Base-by-base conservation (phyloP, 495 filamentous ascomycete genomes). In the Xylaria longipes region DNA sequence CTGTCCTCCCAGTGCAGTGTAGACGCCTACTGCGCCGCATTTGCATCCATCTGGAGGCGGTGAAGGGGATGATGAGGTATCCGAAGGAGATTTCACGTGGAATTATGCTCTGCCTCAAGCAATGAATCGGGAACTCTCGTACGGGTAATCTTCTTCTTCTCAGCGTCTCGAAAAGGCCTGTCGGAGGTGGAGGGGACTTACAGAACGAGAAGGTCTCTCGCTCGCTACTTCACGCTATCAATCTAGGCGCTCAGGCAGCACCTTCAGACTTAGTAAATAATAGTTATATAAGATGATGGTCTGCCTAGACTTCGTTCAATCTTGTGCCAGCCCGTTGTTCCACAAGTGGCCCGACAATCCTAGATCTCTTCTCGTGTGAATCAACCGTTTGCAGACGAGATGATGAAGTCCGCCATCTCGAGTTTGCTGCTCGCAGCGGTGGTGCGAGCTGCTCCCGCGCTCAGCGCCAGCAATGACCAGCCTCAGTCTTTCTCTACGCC, bases 351-450 rank as follows among this genome's bases (percentile, higher is more conserved):
- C 15, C 50, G 27, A 6, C 35, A 5, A 41, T 37, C 17, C 46
- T n/a, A 41, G 22, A 66, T 1, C 20, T 52, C 31, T 4, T 35
- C 65, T 29, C 50, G 3, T 25, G 65, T 56, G 50, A 68, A 56
- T 20, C 65, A 57, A 20, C 64, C 29, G 22, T 66, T 25, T 17
- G 5, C 17, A 43, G 29, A 35, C 2, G n/a, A 37, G 22, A 56
- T 22, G 3, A 68, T 68, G 65, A 68, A 56, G 48, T 41, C 65
- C 20, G 37, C 25, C 65, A 31, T 68, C 33, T 68, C 65, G 22
- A 56, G 48, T 15, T 27, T 68, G 14, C 35, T 68, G n/a, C 65
- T 68, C 35, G 65, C 65, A 17, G 65, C 15, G 3, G 50, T 25
- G 7, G 65, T 68, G 46, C 48, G 35, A 68, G 65, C 65, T 12